Base-by-base conservation (phyloP, 2,329 filamentous ascomycete species). In the Amphichorda felina region DNA sequence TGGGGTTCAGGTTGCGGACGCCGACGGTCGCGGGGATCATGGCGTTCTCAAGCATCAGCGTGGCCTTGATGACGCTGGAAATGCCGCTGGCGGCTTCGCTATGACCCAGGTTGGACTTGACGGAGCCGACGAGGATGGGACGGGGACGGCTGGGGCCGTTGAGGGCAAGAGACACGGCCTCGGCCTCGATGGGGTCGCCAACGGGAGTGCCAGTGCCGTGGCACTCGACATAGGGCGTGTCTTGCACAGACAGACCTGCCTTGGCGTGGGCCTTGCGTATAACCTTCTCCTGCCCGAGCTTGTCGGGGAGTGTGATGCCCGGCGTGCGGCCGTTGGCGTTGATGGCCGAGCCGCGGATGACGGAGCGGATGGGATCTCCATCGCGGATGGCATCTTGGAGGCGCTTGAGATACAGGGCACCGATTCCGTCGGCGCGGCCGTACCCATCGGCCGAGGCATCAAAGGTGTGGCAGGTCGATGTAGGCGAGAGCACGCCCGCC, bases 221-320 rank as follows among this genome's bases (percentile, higher is more conserved):
- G 4, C 45, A 47, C 39, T 54, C 51, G 25, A 53, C 44, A 31
- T 49, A 53, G 34, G 29, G 42, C 2, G 58, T 56, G 34, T 40
- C 9, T 13, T 26, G 33, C 43, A 57, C 14, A 37, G 39, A 13
- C 15, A 43, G 32, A 48, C 43, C 38, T 34, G 46, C 38, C 35
- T 45, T 35, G 9, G 40, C 31, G 33, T 51, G 40, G 5, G 47
- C 49, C 38, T 37, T 57, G 41, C n/a, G 8, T 25, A 51, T 50
- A 3, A 56, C 38, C 57, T 49, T 50, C 2, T 52, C 49, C 38
- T 72, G 68, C 2, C 61, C 59, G 1, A 49, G 46, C 0, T 50
- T 48, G 25, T 55, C 71, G 0, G 73, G 73, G 38, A 68, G 56
- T 0, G 70, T 73, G 36, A 76, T 68, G 3, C 69, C 69, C 42